These are phyloP conservation scores for Vigna angularis DNA, from an alignment of 306 rosid species.

Conservation along the genomic window DNA sequence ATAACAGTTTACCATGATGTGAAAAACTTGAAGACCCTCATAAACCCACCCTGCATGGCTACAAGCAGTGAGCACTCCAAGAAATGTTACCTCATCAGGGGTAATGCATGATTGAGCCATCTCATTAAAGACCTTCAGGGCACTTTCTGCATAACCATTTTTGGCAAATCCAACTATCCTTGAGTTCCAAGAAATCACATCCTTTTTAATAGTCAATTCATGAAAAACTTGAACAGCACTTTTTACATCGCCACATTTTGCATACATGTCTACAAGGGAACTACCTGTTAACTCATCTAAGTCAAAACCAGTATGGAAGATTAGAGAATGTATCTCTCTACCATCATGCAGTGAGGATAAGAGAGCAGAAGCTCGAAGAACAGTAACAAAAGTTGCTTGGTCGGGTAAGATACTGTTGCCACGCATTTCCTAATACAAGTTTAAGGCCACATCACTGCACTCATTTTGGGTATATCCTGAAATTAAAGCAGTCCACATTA, in stretches of 20 bases:
- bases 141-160: constrained; percentile 73
- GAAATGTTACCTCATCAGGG: constrained; percentile 85
- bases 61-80: constrained; percentile 87
- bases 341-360: no score
- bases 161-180: constrained; percentile 88
- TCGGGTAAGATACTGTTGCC: no score
- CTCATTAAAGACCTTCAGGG: constrained; percentile 63
- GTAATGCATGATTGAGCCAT: constrained; percentile 54
- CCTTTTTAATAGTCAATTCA: constrained; percentile 63
- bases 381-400: no score
- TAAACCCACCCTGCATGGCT: constrained; percentile 82
- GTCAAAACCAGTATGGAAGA: no score
- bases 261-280: constrained; percentile 95
- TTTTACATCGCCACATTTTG: constrained; percentile 78
- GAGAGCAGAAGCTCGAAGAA: no score
- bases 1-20: constrained; percentile 57
- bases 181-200: constrained; percentile 85
- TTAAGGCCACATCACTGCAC: no score
- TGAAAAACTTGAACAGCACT: constrained; percentile 67
- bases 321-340: no score
- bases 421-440: no score
- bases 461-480: no score
- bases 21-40: constrained; percentile 67
- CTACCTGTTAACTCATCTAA: no score
- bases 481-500: no score